Base-by-base conservation (phyloP, 2,329 filamentous ascomycete genomes). In the Paramyrothecium sp. region DNA sequence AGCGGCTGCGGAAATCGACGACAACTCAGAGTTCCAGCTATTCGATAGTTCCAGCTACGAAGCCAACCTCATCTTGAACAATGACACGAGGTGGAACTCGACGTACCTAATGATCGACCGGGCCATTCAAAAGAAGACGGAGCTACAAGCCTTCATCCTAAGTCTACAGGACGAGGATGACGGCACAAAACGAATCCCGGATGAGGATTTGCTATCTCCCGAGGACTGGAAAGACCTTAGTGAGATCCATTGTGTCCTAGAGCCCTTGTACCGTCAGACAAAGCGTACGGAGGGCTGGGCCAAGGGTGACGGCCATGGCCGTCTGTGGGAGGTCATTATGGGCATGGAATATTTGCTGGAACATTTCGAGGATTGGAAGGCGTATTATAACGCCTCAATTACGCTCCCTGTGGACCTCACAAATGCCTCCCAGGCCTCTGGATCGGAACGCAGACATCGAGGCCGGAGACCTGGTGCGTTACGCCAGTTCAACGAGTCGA, bases 311-410 rank as follows among this genome's bases (percentile, higher is more conserved):
- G n/a, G n/a, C n/a, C n/a, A n/a, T n/a, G n/a, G n/a, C n/a, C 51
- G 51, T 47, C 57, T 59, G 30, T 59, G 48, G 57, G 51, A 59
- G 50, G 57, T 59, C 21, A 54, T 56, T 23, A 56, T 3, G 34
- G 54, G 52, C 11, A 56, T 56, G 41, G 54, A 59, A 19, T 56
- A 48, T 49, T 16, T 59, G 34, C 23, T 59, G 10, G 51, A 56
- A 33, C 38, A 59, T 55, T 44, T 59, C 21, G 52, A 56, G 49
- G 52, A 59, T 48, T 59, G 54, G 49, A 53, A 41, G n/a, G 47
- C 44, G 49, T 51, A 56, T 44, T 56, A 54, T 21, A 38, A 56
- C n/a, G n/a, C n/a, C n/a, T n/a, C n/a, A n/a, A n/a, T n/a, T n/a
- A n/a, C n/a, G n/a, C n/a, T n/a, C n/a, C n/a, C n/a, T n/a, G n/a